phyloP scores from a whole-genome alignment of 2,329 filamentous ascomycete genomes.

The Septoria linicola region DNA sequence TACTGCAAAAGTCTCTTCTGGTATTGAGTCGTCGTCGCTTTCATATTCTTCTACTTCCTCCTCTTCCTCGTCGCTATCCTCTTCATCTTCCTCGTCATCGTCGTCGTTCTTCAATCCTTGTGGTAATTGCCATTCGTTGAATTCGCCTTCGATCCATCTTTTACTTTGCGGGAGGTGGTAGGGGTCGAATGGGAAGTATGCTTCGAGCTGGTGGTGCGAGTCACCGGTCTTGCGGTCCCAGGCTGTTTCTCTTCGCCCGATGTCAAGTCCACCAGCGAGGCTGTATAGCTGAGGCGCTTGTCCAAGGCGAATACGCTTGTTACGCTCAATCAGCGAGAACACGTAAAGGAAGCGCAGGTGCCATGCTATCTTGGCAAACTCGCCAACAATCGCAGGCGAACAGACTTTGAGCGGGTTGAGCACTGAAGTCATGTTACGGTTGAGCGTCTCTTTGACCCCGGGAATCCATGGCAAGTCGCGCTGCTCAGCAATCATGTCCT shows the following conservation, averaged over 20 bases:
- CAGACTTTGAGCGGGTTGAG: constrained; percentile 96
- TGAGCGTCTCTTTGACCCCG: constrained; percentile 70
- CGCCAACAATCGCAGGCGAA: constrained; percentile 81
- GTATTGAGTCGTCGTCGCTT: constrained; percentile 32
- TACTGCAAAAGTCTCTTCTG: constrained; percentile 25
- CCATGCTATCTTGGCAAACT: constrained; percentile 85
- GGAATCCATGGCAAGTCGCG: constrained; percentile 77
- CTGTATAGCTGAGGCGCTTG: constrained; percentile 58
- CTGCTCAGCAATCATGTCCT: constrained; percentile 60
- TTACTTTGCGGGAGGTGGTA: constrained; percentile 87
- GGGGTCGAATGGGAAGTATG: constrained; percentile 96
- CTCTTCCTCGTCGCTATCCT: constrained; percentile 41
- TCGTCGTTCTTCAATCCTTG: constrained; percentile 59
- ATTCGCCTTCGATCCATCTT: constrained; percentile 82
- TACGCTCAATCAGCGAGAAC: constrained; percentile 81
- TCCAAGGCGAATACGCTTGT: constrained; percentile 82
- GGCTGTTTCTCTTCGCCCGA: constrained; percentile 57
- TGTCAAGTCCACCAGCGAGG: constrained; percentile 50
- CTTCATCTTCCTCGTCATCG: constrained; percentile 46
- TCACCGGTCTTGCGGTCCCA: constrained; percentile 62
- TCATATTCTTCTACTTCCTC: constrained; percentile 42
- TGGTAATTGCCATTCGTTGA: constrained; percentile 75
- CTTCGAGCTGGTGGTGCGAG: constrained; percentile 79
- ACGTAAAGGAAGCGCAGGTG: constrained; percentile 88
- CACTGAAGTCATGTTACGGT: constrained; percentile 76